Percentiles rank a stretch among this genome's conserved stretches.
phyloP scores from a whole-genome alignment of 176 grass and related monocot species.

The Puccinellia tenuiflora region DNA sequence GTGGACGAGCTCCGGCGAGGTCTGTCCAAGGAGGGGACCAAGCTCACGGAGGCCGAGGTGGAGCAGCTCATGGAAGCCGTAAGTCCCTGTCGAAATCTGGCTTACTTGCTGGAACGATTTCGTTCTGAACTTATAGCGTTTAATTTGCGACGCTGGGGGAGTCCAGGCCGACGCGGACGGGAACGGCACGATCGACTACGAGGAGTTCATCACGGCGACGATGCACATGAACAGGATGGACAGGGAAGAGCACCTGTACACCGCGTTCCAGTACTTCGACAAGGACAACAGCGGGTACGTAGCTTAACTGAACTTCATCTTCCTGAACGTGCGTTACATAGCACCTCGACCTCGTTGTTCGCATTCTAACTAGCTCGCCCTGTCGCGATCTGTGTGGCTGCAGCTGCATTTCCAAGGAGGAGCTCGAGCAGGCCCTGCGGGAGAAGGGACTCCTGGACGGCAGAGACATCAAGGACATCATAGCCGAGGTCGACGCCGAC shows the following conservation, averaged over 20 bases:
- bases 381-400: background rate
- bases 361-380: background rate
- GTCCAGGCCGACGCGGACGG: slow-evolving; percentile 75
- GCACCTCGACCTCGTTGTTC: no score
- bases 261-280: slow-evolving; percentile 86
- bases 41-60: slow-evolving; percentile 61
- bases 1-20: slow-evolving; percentile 65
- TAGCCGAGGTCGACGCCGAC: slow-evolving; percentile 72
- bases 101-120: background rate
- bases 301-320: background rate
- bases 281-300: slow-evolving; percentile 85
- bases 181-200: slow-evolving; percentile 76
- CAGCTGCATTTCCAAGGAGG: slow-evolving; percentile 80
- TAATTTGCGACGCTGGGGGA: background rate
- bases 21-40: slow-evolving; percentile 70
- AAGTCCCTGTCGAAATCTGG: background rate
- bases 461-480: slow-evolving; percentile 80
- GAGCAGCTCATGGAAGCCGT: slow-evolving; percentile 85
- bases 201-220: slow-evolving; percentile 87
- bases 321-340: no score
- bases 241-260: slow-evolving; percentile 78
- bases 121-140: background rate
- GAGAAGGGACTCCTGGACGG: slow-evolving; percentile 76
- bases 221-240: slow-evolving; percentile 94
- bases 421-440: slow-evolving; percentile 77